Evolutionary conservation across 495 filamentous ascomycete species (phyloP), one percentile per base, ranked within the genome.

Genomic region (Schizothecium vesticola): DNA sequence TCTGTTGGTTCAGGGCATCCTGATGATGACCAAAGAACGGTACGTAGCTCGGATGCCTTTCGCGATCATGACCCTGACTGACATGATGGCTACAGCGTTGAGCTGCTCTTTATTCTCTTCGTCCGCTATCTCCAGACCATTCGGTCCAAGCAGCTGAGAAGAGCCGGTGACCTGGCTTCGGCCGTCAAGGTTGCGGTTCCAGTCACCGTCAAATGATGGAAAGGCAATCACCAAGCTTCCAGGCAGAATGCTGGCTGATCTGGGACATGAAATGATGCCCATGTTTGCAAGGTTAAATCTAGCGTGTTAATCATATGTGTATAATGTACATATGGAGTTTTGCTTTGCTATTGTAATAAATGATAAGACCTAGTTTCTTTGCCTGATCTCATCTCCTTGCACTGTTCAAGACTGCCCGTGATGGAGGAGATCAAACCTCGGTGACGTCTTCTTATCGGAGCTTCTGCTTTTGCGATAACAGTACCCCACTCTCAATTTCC

Each of bases 11-110:
- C 95, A 99, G 75, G 95, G 95, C 64, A 82, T 98, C 61, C 81
- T 99, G 25, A 99, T 99, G 95, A 99, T 98, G 95, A 96, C 92
- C 4, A 99, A 99, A 82, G 96, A 99, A 80, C 87, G 93, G 93
- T 96, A 85, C 69, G 87, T 78, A 31, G 8, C 6, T 19, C 16
- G 13, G 6, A 56, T 24, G 26, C 1, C 19, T 11, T n/a, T 19
- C 1, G 33, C 5, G 13, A 43, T 1, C 0, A 43, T 0, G 4
- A 19, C 33, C 33, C 31, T 55, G n/a, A 58, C 76, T 81, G 64
- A 75, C 71, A 67, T 67, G 16, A 43, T 56, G 57, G 26, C 55
- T 62, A 10, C 71, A 96, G 94, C 66, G 91, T 98, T 83, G 95
- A 98, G 80, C 83, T 99, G 61, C 70, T 92, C 19, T 98, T 97